Evolutionary conservation across 441 rosid species (phyloP).

Genomic region (Omphalea diandra): DNA sequence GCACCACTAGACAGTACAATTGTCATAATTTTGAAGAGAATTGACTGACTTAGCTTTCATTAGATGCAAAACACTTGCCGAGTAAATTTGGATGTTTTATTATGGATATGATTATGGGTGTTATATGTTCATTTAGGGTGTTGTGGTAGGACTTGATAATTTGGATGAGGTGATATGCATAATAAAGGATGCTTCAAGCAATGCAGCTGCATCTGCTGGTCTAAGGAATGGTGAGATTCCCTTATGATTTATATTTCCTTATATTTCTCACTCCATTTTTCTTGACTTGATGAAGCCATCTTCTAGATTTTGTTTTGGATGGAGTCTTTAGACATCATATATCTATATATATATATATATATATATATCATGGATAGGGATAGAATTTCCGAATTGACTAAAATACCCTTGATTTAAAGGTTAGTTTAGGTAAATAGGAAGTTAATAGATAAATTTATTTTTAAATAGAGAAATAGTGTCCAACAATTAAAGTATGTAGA

Average conservation of each 20-base stretch:
- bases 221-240: slow-evolving; percentile 52
- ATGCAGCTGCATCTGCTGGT: slow-evolving; percentile 66
- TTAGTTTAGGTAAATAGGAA: too few species aligned
- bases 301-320: not conserved
- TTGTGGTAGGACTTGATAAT: slow-evolving; percentile 82
- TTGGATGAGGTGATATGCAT: slow-evolving; percentile 66
- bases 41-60: not conserved
- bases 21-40: not conserved
- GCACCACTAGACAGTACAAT: not conserved
- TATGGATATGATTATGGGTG: slow-evolving; percentile 9
- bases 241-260: not conserved
- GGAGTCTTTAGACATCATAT: not conserved
- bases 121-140: slow-evolving; percentile 52
- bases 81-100: not conserved
- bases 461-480: too few species aligned
- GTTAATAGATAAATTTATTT: too few species aligned
- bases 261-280: not conserved
- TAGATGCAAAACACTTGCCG: not conserved
- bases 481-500: too few species aligned
- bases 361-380: too few species aligned
- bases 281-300: not conserved
- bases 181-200: slow-evolving; percentile 65
- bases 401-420: too few species aligned
- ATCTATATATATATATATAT: too few species aligned
- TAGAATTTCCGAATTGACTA: too few species aligned